These are phyloP conservation scores for Paramecium biaurelia DNA, from an alignment of 73 alveolate species.

Conservation along the genomic window DNA sequence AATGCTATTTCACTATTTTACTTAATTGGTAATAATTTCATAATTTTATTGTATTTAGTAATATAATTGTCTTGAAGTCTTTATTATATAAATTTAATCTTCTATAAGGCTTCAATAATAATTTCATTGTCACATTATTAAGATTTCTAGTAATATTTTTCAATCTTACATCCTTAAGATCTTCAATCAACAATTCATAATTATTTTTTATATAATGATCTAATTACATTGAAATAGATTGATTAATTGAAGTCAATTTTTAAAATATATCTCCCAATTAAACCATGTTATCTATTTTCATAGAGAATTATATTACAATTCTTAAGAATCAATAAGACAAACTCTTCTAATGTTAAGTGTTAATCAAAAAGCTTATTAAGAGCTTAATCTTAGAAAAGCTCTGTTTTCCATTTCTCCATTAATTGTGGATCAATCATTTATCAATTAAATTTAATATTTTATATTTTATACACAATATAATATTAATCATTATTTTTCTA, in stretches of 20 bases:
- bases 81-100: background rate
- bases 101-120: background rate
- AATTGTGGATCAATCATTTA: conserved; percentile 18
- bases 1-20: conserved; percentile 16
- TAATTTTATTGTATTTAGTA: background rate
- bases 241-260: conserved; percentile 18
- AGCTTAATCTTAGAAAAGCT: conserved; percentile 27
- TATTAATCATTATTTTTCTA: background rate
- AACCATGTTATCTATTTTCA: conserved; percentile 30
- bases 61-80: background rate
- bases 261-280: conserved; percentile 29
- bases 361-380: conserved; percentile 26
- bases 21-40: background rate
- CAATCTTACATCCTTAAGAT: background rate
- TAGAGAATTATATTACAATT: background rate
- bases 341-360: background rate
- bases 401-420: conserved; percentile 52
- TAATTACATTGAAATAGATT: background rate
- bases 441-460: background rate
- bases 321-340: background rate
- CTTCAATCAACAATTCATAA: background rate
- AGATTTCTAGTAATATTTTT: background rate
- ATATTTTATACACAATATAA: background rate
- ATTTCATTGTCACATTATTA: background rate
- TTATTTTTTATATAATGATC: conserved; percentile 12